Conservation (phyloP, 2,329 filamentous ascomycete species). For the Chaetomiaceae sp. region DNA sequence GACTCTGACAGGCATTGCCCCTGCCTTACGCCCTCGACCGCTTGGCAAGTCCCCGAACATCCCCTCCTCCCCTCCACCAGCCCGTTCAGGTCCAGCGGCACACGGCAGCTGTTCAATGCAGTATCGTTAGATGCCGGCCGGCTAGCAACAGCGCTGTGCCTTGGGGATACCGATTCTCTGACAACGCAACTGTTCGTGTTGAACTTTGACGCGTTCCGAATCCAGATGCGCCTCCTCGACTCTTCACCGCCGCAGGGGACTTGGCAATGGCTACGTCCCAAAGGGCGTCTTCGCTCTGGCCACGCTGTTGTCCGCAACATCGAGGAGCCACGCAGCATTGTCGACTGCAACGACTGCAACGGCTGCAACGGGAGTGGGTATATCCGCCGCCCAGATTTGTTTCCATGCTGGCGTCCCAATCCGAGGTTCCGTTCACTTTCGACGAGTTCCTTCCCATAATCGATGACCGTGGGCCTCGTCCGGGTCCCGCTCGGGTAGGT, state of each 20-base stretch:
- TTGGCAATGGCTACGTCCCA: neutral
- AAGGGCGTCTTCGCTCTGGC: neutral
- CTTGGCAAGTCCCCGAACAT: too few species aligned
- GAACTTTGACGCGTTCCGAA: too few species aligned
- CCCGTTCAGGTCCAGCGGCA: neutral
- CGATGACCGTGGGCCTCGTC: neutral
- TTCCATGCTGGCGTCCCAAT: constrained; percentile 1
- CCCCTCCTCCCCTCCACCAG: neutral
- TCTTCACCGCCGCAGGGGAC: neutral
- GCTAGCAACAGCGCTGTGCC: neutral
- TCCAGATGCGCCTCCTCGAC: neutral
- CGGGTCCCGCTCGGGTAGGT: neutral
- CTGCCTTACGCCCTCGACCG: too few species aligned
- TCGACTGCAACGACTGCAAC: neutral
- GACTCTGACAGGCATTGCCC: neutral
- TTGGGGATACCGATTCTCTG: neutral
- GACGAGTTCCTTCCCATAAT: neutral
- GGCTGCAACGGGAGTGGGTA: constrained; percentile 3
- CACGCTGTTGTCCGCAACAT: neutral
- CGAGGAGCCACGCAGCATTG: neutral
- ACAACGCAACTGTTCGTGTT: neutral
- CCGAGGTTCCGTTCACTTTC: constrained; percentile 10
- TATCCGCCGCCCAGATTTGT: constrained; percentile 7
- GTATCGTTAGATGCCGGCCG: neutral
- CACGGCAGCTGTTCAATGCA: constrained; percentile 1